phyloP scores from a whole-genome alignment of 2,329 filamentous ascomycete genomes.

The Fusarium torulosum region DNA sequence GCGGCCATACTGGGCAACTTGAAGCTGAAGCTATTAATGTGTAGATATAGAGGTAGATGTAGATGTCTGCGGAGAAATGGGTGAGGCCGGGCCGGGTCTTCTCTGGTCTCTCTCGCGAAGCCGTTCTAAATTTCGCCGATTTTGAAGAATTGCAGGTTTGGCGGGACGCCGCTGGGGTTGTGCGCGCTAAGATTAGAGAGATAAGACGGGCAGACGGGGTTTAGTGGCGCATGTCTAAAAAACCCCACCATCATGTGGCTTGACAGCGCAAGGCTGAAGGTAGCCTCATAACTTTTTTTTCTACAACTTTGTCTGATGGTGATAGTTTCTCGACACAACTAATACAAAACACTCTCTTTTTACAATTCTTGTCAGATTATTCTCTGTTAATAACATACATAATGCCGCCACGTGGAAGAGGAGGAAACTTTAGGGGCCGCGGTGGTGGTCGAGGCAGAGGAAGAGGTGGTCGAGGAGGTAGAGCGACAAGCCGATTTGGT shows the following conservation, averaged over 20 bases:
- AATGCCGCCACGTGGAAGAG: slow-evolving; percentile 56
- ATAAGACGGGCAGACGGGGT: slow-evolving; percentile 49
- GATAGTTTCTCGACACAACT: neutral
- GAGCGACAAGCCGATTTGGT: slow-evolving; percentile 55
- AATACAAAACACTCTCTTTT: neutral
- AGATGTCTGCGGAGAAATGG: slow-evolving; percentile 37
- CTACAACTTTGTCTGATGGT: slow-evolving; percentile 2
- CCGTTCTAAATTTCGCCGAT: slow-evolving; percentile 56
- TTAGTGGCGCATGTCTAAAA: slow-evolving; percentile 49
- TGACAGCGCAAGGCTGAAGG: slow-evolving; percentile 54
- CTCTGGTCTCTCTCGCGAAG: slow-evolving; percentile 49
- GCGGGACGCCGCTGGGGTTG: slow-evolving; percentile 61
- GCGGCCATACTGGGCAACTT: slow-evolving; percentile 78
- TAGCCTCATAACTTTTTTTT: slow-evolving; percentile 52
- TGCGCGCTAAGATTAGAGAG: slow-evolving; percentile 63
- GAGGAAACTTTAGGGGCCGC: slow-evolving; percentile 51
- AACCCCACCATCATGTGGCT: slow-evolving; percentile 54
- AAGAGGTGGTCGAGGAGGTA: slow-evolving; percentile 50
- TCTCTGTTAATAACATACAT: neutral
- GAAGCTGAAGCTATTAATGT: slow-evolving; percentile 25
- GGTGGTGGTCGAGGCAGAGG: slow-evolving; percentile 47
- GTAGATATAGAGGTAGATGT: slow-evolving; percentile 16
- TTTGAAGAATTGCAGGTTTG: slow-evolving; percentile 58
- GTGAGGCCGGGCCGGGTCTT: slow-evolving; percentile 40
- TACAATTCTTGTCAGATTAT: neutral